Percentiles rank a stretch among this genome's conserved stretches.
phyloP scores from a whole-genome alignment of 768 basidiomycete species.

The Russula compacta region DNA sequence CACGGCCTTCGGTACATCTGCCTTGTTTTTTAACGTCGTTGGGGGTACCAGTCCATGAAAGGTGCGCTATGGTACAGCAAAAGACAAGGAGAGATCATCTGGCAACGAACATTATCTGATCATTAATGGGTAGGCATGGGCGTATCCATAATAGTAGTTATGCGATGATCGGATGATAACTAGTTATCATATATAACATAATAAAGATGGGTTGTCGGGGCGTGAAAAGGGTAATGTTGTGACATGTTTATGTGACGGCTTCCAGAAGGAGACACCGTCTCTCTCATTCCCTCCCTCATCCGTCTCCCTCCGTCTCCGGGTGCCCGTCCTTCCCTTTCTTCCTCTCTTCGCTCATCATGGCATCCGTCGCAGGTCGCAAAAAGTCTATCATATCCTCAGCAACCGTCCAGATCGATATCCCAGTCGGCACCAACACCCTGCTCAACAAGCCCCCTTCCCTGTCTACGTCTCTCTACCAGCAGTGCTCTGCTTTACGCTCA shows the following conservation, averaged over 20 bases:
- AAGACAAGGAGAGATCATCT: neutral
- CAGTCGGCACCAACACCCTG: conserved; percentile 71
- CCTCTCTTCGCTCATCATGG: conserved; percentile 28
- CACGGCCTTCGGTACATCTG: neutral
- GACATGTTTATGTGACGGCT: neutral
- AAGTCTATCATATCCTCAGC: conserved; percentile 64
- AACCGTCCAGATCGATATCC: conserved; percentile 62
- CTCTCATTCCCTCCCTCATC: conserved; percentile 15
- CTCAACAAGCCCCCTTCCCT: conserved; percentile 88
- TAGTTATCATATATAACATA: neutral
- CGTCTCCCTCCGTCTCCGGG: conserved; percentile 2
- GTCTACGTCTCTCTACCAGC: conserved; percentile 85
- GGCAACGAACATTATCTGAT: neutral
- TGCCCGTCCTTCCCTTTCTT: neutral
- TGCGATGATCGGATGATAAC: neutral
- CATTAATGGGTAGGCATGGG: neutral
- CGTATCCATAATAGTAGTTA: neutral
- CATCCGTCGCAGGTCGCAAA: conserved; percentile 46
- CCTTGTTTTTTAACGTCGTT: neutral
- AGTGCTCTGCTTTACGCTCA: conserved; percentile 70
- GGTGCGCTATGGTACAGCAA: neutral
- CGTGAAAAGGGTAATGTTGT: conserved; percentile 12
- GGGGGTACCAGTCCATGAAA: neutral
- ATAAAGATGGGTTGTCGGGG: conserved; percentile 5
- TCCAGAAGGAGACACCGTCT: conserved; percentile 4